phyloP scores from a whole-genome alignment of 2,329 filamentous ascomycete species.

The Fusarium sarcochroum region DNA sequence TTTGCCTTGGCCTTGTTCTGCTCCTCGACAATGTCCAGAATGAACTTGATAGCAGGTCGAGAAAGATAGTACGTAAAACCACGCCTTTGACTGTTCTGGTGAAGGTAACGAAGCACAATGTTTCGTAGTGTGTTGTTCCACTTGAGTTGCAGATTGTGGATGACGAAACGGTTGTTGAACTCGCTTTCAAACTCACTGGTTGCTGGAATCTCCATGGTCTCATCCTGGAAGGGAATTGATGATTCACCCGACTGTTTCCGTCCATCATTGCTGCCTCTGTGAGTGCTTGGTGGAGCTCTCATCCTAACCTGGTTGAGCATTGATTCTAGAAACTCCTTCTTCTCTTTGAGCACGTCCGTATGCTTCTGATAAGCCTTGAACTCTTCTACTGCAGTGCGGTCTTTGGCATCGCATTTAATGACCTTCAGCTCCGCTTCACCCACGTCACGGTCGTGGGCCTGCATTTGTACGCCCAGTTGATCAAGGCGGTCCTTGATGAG shows the following conservation, averaged over 20 bases:
- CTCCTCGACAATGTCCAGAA: constrained; percentile 96
- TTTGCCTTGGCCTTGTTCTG: constrained; percentile 78
- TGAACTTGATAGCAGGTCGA: constrained; percentile 95
- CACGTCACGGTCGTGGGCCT: constrained; percentile 78
- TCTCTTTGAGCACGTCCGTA: constrained; percentile 68
- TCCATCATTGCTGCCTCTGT: constrained; percentile 46
- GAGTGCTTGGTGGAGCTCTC: constrained; percentile 52
- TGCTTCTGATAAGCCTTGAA: constrained; percentile 73
- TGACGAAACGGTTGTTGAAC: constrained; percentile 98
- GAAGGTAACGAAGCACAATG: constrained; percentile 96
- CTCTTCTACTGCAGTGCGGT: constrained; percentile 67
- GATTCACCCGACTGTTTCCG: constrained; percentile 56
- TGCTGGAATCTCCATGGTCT: constrained; percentile 75
- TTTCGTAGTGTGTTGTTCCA: constrained; percentile 98
- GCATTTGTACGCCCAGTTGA: constrained; percentile 83
- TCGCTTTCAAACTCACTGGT: constrained; percentile 90
- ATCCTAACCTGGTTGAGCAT: constrained; percentile 67
- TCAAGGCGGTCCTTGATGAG: constrained; percentile 86
- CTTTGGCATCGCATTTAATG: constrained; percentile 65
- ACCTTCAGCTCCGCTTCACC: constrained; percentile 81
- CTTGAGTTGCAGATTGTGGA: constrained; percentile 97
- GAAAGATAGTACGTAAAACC: constrained; percentile 99
- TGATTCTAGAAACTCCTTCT: constrained; percentile 69
- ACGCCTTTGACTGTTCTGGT: constrained; percentile 94
- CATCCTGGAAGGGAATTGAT: constrained; percentile 67